phyloP scores from a whole-genome alignment of 176 grass and related monocot species.

The Elymus sibiricus region DNA sequence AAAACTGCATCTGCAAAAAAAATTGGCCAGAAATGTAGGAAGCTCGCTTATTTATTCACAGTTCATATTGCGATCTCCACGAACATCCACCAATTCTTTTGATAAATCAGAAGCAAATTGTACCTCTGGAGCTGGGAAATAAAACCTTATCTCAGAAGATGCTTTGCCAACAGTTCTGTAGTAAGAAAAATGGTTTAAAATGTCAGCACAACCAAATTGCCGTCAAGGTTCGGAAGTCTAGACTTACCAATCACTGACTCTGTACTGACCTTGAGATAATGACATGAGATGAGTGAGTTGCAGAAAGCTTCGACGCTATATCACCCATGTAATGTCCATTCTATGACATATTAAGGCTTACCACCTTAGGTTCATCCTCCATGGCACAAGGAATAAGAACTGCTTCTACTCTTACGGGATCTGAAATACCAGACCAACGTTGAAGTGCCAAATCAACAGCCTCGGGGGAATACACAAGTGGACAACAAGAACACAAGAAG shows the following conservation, averaged over 20 bases:
- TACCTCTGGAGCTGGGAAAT: constrained; percentile 60
- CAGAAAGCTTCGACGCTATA: constrained; percentile 62
- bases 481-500: no score
- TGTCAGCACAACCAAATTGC: constrained; percentile 16
- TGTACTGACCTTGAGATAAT: constrained; percentile 70
- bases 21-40: constrained; percentile 85
- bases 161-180: constrained; percentile 91
- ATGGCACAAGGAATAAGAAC: constrained; percentile 53
- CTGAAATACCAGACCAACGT: constrained; percentile 26
- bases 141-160: constrained; percentile 87
- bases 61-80: constrained; percentile 32
- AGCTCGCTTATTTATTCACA: constrained; percentile 62
- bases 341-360: constrained; percentile 48
- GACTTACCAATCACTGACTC: constrained; percentile 15
- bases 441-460: constrained; percentile 48
- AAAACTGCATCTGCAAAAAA: constrained; percentile 84
- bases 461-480: constrained; percentile 45
- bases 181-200: constrained; percentile 33
- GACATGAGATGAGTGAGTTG: constrained; percentile 56
- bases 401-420: constrained; percentile 47
- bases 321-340: constrained; percentile 75
- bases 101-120: constrained; percentile 40
- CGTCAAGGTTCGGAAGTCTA: background rate
- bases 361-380: constrained; percentile 49
- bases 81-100: constrained; percentile 15